phyloP scores from a whole-genome alignment of 352 stramenopile species.

The Achlya hypogyna region DNA sequence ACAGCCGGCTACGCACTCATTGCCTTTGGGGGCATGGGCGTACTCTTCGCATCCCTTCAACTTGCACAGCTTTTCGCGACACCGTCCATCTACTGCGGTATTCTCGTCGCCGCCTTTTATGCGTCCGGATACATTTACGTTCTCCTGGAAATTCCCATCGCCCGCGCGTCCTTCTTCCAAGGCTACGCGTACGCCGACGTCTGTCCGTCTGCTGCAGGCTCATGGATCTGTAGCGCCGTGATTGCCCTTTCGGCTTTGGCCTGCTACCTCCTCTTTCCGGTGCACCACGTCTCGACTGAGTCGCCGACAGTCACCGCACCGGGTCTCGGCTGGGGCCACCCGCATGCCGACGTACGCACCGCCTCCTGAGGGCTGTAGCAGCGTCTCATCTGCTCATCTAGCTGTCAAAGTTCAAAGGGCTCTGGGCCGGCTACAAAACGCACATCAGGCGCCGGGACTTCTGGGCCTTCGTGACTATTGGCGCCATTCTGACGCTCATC shows the following conservation, averaged over 20 bases:
- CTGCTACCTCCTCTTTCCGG: neutral
- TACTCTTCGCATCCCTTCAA: constrained; percentile 16
- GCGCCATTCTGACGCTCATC: neutral
- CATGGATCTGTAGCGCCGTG: neutral
- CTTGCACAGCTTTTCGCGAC: constrained; percentile 10
- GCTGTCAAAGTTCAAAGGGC: constrained; percentile 22
- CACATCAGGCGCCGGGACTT: neutral
- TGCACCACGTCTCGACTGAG: neutral
- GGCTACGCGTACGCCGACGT: neutral
- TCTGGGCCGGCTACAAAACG: neutral
- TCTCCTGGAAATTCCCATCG: neutral
- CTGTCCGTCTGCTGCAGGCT: neutral
- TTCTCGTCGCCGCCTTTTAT: constrained; percentile 13
- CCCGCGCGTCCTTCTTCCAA: neutral
- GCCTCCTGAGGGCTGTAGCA: neutral
- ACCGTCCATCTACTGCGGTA: constrained; percentile 5
- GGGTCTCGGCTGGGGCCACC: neutral
- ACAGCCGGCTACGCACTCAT: constrained; percentile 7
- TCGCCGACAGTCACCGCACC: neutral
- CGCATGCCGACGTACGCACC: neutral
- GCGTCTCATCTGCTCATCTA: neutral
- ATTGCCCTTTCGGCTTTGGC: neutral
- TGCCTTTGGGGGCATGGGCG: constrained; percentile 17
- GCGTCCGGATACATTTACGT: constrained; percentile 16
- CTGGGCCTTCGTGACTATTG: constrained; percentile 2